These are phyloP conservation scores for Bruguiera sexangula DNA, from an alignment of 345 rosid genomes.

Conservation along the genomic window DNA sequence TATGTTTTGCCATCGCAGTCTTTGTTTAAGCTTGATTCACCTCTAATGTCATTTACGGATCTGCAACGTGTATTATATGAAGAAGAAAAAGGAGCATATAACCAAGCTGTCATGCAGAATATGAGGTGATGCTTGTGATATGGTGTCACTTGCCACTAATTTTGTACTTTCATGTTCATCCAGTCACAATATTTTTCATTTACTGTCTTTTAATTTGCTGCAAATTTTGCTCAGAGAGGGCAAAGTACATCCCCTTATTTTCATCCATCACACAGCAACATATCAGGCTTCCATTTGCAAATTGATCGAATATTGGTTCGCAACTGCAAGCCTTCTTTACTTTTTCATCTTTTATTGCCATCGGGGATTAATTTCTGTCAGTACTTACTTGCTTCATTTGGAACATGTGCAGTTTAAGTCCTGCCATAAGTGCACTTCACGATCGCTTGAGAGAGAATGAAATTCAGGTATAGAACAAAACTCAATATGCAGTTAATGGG, in stretches of 20 bases:
- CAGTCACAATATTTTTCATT: neutral
- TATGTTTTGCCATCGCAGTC: slow-evolving; percentile 67
- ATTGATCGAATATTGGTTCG: slow-evolving; percentile 80
- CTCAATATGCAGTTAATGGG: slow-evolving; percentile 3
- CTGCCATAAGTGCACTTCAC: slow-evolving; percentile 81
- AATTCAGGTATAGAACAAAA: slow-evolving; percentile 53
- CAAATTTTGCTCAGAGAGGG: slow-evolving; percentile 50
- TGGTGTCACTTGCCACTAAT: neutral
- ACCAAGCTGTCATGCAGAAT: slow-evolving; percentile 70
- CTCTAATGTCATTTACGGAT: slow-evolving; percentile 73
- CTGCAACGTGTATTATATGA: slow-evolving; percentile 81
- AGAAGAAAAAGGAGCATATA: slow-evolving; percentile 82
- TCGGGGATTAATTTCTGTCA: neutral
- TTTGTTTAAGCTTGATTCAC: slow-evolving; percentile 71
- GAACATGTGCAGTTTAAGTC: slow-evolving; percentile 64
- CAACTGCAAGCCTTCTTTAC: too few species aligned
- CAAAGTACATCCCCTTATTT: slow-evolving; percentile 82
- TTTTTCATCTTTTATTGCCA: too few species aligned
- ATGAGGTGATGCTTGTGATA: slow-evolving; percentile 45
- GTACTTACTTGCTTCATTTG: slow-evolving; percentile 4
- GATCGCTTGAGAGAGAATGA: slow-evolving; percentile 85
- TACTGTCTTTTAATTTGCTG: slow-evolving; percentile 14
- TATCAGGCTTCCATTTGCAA: slow-evolving; percentile 98
- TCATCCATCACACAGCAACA: slow-evolving; percentile 87
- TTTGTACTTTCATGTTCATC: neutral